phyloP scores from a whole-genome alignment of 805 yeast species.

The Saturnispora silvae region DNA sequence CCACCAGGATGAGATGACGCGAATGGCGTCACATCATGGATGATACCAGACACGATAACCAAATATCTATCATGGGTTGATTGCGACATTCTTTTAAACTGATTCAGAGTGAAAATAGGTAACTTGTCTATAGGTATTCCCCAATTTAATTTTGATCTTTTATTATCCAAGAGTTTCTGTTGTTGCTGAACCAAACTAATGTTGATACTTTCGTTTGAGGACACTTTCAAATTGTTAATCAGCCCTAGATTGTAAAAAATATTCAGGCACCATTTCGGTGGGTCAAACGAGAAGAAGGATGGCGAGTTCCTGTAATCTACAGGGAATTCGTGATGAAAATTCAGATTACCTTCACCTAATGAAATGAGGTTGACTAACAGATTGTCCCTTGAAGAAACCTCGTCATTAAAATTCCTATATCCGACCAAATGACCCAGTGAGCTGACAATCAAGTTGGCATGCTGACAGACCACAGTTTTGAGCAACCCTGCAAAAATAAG shows the following conservation, averaged over 20 bases:
- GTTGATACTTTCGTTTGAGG: constrained; percentile 52
- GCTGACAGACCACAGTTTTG: constrained; percentile 65
- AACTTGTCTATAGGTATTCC: constrained; percentile 85
- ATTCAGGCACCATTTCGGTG: constrained; percentile 70
- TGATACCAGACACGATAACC: constrained; percentile 81
- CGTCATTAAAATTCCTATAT: constrained; percentile 62
- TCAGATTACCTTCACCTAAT: constrained; percentile 85
- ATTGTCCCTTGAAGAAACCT: constrained; percentile 64
- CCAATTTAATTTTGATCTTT: constrained; percentile 78
- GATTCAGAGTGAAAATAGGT: constrained; percentile 49
- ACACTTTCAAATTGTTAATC: constrained; percentile 45
- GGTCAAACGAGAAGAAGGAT: constrained; percentile 70
- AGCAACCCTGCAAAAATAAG: constrained; percentile 68
- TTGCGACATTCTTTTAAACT: constrained; percentile 31
- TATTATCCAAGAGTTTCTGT: constrained; percentile 68
- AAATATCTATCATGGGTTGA: constrained; percentile 33
- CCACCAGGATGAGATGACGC: constrained; percentile 95
- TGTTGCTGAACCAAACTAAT: constrained; percentile 70
- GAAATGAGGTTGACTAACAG: constrained; percentile 55
- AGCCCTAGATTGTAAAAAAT: constrained; percentile 41
- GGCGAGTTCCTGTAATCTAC: constrained; percentile 75
- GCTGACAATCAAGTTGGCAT: constrained; percentile 66
- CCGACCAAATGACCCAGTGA: constrained; percentile 77
- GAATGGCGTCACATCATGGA: constrained; percentile 88
- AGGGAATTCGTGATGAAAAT: constrained; percentile 93